Evolutionary conservation across 805 yeast genomes (phyloP), one percentile per base, ranked within the genome.

Genomic region (Suhomyces canberraensis): DNA sequence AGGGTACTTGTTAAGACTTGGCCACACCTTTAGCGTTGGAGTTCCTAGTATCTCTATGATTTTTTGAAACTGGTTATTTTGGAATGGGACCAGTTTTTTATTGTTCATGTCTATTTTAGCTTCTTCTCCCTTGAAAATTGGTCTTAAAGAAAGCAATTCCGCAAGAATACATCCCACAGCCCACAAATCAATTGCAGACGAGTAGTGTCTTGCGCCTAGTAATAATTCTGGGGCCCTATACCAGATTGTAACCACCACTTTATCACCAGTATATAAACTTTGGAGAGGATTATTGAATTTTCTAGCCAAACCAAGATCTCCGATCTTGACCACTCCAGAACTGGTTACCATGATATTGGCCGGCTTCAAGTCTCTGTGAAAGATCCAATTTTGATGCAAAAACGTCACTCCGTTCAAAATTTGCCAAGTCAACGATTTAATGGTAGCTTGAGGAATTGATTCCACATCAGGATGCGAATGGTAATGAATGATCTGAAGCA

Each of bases 221-320:
- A 90, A 64, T 25, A 90, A 66, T 54, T 90, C 98, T 0, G 96
- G 96, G 0, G 96, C 95, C 48, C 98, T 71, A 57, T 90, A 90
- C 98, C 98, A 90, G 39, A 90, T 90, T 0, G 98, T 90, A 9
- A 90, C 97, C 37, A 90, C 97, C 11, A 90, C 96, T 61, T 90
- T 90, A 60, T 90, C 98, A 29, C 96, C 96, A 15, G 90, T 76
- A 54, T 85, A 90, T 16, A 90, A 66, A 15, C 93, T 79, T 52
- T 90, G 97, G 27, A 90, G 60, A 21, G 95, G 91, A 51, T 88
- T 85, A 46, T 82, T 83, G 63, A 89, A 90, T 50, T 84, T 78
- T 41, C 98, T 71, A 0, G 96, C 96, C 24, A 90, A 67, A 1
- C 98, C 98, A 48, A 90, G 71, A 64, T 91, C 98, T 16, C 98